Percentiles rank a stretch among this genome's conserved stretches.
These are phyloP conservation scores for Leishmania amazonensis DNA, from an alignment of 208 protist species.

Conservation along the genomic window DNA sequence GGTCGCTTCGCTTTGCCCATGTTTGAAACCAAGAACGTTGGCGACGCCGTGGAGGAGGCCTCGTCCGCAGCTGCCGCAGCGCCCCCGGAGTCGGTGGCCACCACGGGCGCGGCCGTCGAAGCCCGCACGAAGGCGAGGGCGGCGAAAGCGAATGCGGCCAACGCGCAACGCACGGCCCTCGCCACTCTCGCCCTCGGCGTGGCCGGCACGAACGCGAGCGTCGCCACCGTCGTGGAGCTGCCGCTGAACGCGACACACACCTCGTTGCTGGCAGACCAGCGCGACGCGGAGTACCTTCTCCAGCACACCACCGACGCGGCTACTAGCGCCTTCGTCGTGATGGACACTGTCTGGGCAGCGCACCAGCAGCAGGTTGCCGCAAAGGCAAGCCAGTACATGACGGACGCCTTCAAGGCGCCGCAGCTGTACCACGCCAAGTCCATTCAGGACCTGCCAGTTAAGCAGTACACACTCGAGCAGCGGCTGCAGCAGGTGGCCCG, in stretches of 20 bases:
- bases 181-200: slow-evolving; percentile 18
- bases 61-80: not conserved
- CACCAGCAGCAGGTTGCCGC: slow-evolving; percentile 56
- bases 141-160: not conserved
- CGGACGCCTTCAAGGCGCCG: slow-evolving; percentile 54
- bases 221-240: slow-evolving; percentile 37
- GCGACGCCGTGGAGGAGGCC: slow-evolving; percentile 19
- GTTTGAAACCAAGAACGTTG: slow-evolving; percentile 48
- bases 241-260: slow-evolving; percentile 10
- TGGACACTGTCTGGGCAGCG: slow-evolving; percentile 52
- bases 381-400: slow-evolving; percentile 45
- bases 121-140: not conserved
- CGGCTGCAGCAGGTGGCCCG: slow-evolving; percentile 57
- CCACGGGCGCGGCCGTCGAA: slow-evolving; percentile 21
- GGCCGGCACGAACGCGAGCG: slow-evolving; percentile 8
- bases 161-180: slow-evolving; percentile 11
- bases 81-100: not conserved
- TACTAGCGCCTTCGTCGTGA: slow-evolving; percentile 37
- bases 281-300: slow-evolving; percentile 20
- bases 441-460: slow-evolving; percentile 74
- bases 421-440: slow-evolving; percentile 59
- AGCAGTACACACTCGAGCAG: slow-evolving; percentile 73
- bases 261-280: slow-evolving; percentile 5
- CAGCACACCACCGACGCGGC: slow-evolving; percentile 36
- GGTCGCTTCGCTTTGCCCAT: slow-evolving; percentile 72